Evolutionary conservation across 2,329 filamentous ascomycete species (phyloP).

Genomic region (Beauveria brongniartii): DNA sequence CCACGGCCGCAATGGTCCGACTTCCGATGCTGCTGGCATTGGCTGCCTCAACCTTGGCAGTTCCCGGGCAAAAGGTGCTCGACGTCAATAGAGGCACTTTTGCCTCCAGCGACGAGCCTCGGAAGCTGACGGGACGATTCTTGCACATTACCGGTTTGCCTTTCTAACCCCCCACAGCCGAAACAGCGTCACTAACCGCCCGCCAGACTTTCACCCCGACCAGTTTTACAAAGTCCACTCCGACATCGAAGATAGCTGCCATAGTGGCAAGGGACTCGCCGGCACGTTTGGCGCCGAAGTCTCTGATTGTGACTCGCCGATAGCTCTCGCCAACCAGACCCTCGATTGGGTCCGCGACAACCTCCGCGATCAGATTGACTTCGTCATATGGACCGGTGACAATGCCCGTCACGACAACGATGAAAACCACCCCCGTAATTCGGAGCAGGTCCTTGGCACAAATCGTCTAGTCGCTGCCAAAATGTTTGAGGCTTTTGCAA

Average conservation of each 20-base stretch:
- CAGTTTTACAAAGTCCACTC: constrained; percentile 74
- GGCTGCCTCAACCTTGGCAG: background rate
- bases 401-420: constrained; percentile 86
- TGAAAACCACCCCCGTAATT: constrained; percentile 66
- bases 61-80: background rate
- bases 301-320: constrained; percentile 80
- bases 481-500: constrained; percentile 65
- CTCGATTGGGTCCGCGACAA: constrained; percentile 81
- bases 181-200: background rate
- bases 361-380: constrained; percentile 72
- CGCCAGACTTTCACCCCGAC: constrained; percentile 82
- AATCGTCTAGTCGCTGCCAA: constrained; percentile 71
- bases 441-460: constrained; percentile 65
- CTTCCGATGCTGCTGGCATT: constrained; percentile 7
- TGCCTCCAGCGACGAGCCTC: background rate
- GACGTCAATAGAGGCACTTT: background rate
- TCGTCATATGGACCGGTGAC: constrained; percentile 89
- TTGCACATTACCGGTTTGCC: constrained; percentile 76
- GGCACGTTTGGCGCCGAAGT: constrained; percentile 79
- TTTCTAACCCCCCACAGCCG: background rate
- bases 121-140: constrained; percentile 63
- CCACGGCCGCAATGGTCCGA: background rate
- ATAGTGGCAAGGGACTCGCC: constrained; percentile 66
- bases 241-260: constrained; percentile 67
- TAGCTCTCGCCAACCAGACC: constrained; percentile 75